phyloP scores from a whole-genome alignment of 257 asterid species.

The Scutellaria baicalensis region DNA sequence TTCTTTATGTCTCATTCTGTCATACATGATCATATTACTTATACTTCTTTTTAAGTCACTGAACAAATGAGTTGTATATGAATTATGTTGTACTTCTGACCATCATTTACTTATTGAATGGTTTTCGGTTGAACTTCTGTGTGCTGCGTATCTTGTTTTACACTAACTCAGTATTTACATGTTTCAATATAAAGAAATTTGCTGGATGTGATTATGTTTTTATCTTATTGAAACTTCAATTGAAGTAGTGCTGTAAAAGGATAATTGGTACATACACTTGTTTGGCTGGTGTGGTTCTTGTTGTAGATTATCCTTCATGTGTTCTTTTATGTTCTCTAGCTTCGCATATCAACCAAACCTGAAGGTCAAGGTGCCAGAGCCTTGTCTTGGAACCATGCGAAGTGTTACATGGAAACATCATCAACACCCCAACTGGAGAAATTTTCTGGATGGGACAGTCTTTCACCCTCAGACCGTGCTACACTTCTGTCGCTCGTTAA shows the following conservation, averaged over 20 bases:
- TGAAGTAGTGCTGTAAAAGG: background rate
- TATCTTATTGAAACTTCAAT: background rate
- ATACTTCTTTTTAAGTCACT: no score
- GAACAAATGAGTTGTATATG: background rate
- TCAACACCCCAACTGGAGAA: conserved; percentile 46
- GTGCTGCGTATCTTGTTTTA: background rate
- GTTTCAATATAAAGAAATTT: background rate
- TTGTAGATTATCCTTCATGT: background rate
- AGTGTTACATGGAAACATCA: conserved; percentile 63
- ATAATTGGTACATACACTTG: background rate
- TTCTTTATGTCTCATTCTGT: background rate
- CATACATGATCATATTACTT: no score
- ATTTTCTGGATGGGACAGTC: conserved; percentile 68
- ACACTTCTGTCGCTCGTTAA: conserved; percentile 45
- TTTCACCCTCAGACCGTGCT: conserved; percentile 50
- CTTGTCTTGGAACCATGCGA: conserved; percentile 89
- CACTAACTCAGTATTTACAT: background rate
- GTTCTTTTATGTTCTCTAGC: conserved; percentile 27
- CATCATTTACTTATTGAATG: background rate
- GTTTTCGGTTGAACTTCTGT: background rate
- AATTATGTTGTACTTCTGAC: background rate
- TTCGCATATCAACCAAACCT: conserved; percentile 79
- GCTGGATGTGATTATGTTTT: background rate
- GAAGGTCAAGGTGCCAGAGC: conserved; percentile 70
- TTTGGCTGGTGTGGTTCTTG: background rate